Base-by-base conservation (phyloP, 192 early-diverging fungal genomes). In the Lobosporangium transversale region DNA sequence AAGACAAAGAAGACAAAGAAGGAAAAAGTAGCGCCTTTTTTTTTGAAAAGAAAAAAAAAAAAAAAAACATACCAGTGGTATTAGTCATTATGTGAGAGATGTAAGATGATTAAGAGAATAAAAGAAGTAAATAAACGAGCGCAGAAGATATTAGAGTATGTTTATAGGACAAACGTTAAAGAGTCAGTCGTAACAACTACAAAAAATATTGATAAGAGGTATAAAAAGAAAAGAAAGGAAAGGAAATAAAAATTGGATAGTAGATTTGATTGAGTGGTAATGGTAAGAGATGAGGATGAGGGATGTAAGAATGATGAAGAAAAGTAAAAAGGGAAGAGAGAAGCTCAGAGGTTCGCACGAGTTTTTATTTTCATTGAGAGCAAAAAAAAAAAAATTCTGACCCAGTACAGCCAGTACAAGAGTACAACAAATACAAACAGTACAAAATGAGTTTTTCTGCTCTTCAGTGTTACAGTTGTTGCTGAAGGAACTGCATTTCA, bases 81-180 rank as follows among this genome's bases (percentile, higher is more conserved):
- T 70, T 59, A 62, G 68, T 62, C 68, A 70, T 70, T 70, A 70
- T 59, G 50, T 14, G 40, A 42, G 7, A 24, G 27, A 44, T 8
- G 44, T 18, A 29, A 36, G 44, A 35, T 17, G 14, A 54, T 49
- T 35, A 24, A 15, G 27, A 12, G 58, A 69, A 61, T 68, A n/a
- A n/a, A n/a, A n/a, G n/a, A n/a, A n/a, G n/a, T n/a, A n/a, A n/a
- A n/a, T n/a, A n/a, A n/a, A n/a, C n/a, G n/a, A n/a, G n/a, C n/a
- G n/a, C n/a, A n/a, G n/a, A n/a, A n/a, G n/a, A n/a, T n/a, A n/a
- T n/a, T n/a, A n/a, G 62, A 32, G 44, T 44, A 35, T 35, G 23
- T 55, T 21, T 27, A 52, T 4, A 21, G 35, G 1, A 37, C 2
- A 35, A 35, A 11, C n/a, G 32, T 4, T n/a, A 20, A 23, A 49